Base-by-base conservation (phyloP, 805 yeast genomes). In the Wickerhamiella sorbophila region DNA sequence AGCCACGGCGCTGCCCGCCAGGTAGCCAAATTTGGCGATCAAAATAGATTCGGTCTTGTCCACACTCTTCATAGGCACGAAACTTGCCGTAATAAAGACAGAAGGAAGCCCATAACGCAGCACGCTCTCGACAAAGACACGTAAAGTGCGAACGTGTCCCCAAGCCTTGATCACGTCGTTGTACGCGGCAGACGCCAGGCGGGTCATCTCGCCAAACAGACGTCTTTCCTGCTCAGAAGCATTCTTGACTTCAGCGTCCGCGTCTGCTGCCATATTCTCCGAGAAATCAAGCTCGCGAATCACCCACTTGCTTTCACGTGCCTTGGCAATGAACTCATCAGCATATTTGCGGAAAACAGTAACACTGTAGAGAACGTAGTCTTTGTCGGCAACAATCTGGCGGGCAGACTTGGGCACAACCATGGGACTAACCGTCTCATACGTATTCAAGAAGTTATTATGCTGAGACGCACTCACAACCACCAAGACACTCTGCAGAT, bases 31-130 rank as follows among this genome's bases (percentile, higher is more conserved):
- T 56, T 83, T 76, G 34, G 69, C 70, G 36, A 82, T 64, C 48
- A 91, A 69, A 49, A 79, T 82, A 45, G 70, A 64, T 62, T 79
- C 86, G 36, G 86, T 76, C 60, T 71, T 74, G 24, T 63, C 65
- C 33, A 68, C 56, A 17, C 65, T 59, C 51, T 67, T 64, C 33
- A 43, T 44, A 21, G 61, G 65, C 51, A 81, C 70, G 21, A 69
- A 61, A 20, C 66, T 64, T 33, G 65, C 67, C 12, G 73, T 66
- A 56, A 75, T 72, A 60, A 88, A 91, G 53, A 79, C 80, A 24
- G 97, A 96, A 29, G 98, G 99, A 49, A 91, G 72, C 1, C 99
- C 99, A 60, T 91, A 91, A 63, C 99, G 78, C 59, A 91, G 71
- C 14, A 91, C 95, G 39, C 86, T 74, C 65, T 91, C 99, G 31